Conservation (phyloP, 2,329 filamentous ascomycete species). For the Colletotrichum destructivum region DNA sequence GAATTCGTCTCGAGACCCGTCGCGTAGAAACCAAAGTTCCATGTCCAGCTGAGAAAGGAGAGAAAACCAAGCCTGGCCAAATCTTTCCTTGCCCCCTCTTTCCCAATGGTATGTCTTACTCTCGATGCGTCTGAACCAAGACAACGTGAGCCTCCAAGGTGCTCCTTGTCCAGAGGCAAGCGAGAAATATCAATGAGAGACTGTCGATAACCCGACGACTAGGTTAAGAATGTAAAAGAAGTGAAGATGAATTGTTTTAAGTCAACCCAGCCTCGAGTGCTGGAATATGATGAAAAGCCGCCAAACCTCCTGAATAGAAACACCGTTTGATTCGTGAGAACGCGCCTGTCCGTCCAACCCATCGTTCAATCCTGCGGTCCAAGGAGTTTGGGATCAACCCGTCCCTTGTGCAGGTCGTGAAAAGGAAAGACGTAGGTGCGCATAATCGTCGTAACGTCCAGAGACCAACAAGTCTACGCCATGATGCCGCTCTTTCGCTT, state of each 20-base stretch:
- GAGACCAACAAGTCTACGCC: constrained; percentile 36
- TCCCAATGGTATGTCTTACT: constrained; percentile 39
- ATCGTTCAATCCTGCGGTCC: constrained; percentile 41
- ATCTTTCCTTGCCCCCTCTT: constrained; percentile 14
- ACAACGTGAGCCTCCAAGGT: constrained; percentile 24
- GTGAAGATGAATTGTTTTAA: constrained; percentile 40
- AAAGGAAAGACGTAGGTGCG: constrained; percentile 43
- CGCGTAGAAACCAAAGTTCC: constrained; percentile 28
- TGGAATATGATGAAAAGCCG: constrained; percentile 35
- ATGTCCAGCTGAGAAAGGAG: constrained; percentile 28
- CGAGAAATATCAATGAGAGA: constrained; percentile 25
- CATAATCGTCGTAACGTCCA: constrained; percentile 43
- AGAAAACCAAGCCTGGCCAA: constrained; percentile 23
- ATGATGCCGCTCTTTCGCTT: constrained; percentile 82
- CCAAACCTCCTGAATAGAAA: constrained; percentile 38
- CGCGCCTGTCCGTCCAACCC: constrained; percentile 35
- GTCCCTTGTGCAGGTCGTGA: constrained; percentile 39
- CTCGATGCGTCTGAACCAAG: constrained; percentile 28
- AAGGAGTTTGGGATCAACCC: constrained; percentile 41
- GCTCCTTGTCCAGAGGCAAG: constrained; percentile 39
- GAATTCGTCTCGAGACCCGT: constrained; percentile 26
- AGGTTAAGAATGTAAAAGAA: constrained; percentile 40
- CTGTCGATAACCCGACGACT: constrained; percentile 28
- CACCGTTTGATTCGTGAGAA: constrained; percentile 40
- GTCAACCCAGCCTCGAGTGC: constrained; percentile 41